These are phyloP conservation scores for Penicillium expansum DNA, from an alignment of 2,329 filamentous ascomycete genomes.

Conservation along the genomic window DNA sequence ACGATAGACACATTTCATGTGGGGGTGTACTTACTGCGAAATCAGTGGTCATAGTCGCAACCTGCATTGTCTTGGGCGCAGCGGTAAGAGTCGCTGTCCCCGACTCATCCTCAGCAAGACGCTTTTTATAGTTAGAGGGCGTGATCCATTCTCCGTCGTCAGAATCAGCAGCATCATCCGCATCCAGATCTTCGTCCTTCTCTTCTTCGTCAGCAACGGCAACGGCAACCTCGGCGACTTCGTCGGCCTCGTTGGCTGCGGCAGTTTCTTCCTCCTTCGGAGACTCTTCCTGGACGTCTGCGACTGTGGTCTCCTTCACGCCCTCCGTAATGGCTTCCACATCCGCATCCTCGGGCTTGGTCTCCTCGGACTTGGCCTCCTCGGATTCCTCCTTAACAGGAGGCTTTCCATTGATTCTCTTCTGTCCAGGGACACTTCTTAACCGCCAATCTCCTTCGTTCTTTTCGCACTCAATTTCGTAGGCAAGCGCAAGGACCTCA, in stretches of 20 bases:
- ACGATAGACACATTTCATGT: background rate
- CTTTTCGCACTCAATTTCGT: conserved; percentile 89
- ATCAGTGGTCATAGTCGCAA: conserved; percentile 90
- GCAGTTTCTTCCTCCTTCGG: conserved; percentile 21
- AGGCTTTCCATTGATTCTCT: conserved; percentile 68
- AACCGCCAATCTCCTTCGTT: conserved; percentile 88
- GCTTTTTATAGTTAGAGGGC: conserved; percentile 82
- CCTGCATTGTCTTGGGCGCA: conserved; percentile 68
- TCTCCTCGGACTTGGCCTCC: conserved; percentile 32
- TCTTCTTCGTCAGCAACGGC: conserved; percentile 29
- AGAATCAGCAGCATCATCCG: conserved; percentile 41
- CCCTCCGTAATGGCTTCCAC: conserved; percentile 32
- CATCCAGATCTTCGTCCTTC: conserved; percentile 30
- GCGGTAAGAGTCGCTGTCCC: conserved; percentile 49
- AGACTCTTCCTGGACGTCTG: conserved; percentile 28
- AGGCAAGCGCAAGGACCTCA: conserved; percentile 82
- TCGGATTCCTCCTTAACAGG: conserved; percentile 46
- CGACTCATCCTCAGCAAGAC: conserved; percentile 66
- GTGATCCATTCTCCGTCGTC: conserved; percentile 84
- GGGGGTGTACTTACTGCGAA: conserved; percentile 69
- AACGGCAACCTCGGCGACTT: conserved; percentile 24
- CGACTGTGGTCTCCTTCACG: conserved; percentile 27
- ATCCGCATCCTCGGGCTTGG: conserved; percentile 24
- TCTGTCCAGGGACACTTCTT: conserved; percentile 74
- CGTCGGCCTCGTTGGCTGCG: conserved; percentile 13